Percentiles rank a stretch among this genome's conserved stretches.
phyloP scores from a whole-genome alignment of 306 rosid species.

The Geum urbanum region DNA sequence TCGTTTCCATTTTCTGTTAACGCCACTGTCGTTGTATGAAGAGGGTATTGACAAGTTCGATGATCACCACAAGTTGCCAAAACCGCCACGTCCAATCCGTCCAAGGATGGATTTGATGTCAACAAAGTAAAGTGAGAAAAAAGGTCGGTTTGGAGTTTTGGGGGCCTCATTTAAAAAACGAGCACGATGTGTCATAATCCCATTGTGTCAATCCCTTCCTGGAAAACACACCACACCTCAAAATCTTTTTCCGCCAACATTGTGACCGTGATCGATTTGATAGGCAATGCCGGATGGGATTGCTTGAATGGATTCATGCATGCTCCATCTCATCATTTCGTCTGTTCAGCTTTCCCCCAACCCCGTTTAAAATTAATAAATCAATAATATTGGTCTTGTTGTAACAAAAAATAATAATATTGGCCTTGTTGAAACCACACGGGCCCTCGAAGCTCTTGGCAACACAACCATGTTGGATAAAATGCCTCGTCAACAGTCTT shows the following conservation, averaged over 20 bases:
- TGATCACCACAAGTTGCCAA: neutral
- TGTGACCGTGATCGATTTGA: conserved; percentile 56
- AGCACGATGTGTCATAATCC: conserved; percentile 85
- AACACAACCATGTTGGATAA: too few species aligned
- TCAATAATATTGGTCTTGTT: too few species aligned
- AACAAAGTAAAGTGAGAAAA: neutral
- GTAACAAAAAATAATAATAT: too few species aligned
- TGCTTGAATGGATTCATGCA: too few species aligned
- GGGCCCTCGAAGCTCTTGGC: too few species aligned
- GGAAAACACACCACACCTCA: neutral
- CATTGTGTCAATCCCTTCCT: conserved; percentile 54
- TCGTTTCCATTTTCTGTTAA: neutral
- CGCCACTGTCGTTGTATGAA: neutral
- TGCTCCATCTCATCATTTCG: too few species aligned
- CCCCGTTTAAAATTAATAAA: too few species aligned
- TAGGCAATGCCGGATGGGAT: conserved; percentile 4
- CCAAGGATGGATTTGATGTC: conserved; percentile 41
- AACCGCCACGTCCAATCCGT: conserved; percentile 3
- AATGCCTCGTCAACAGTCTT: too few species aligned
- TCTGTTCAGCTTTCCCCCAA: too few species aligned
- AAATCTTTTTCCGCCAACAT: neutral
- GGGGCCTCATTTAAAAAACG: conserved; percentile 57
- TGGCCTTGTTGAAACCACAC: too few species aligned
- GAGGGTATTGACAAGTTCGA: neutral
- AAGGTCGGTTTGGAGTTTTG: conserved; percentile 24